Conservation (phyloP, 495 filamentous ascomycete species). For the Podospora bellae-mahoneyi region DNA sequence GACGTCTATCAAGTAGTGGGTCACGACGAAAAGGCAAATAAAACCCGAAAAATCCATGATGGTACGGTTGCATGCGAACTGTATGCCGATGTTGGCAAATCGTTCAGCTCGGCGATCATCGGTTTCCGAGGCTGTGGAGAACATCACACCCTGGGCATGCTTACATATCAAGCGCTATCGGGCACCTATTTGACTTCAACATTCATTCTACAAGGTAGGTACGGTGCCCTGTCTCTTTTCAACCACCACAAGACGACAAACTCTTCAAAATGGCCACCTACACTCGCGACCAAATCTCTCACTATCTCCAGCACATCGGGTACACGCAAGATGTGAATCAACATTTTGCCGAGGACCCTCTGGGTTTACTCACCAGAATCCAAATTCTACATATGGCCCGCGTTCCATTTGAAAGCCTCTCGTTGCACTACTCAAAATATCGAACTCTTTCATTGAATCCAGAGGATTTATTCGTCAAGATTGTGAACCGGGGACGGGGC, state of each 20-base stretch:
- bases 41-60: no score
- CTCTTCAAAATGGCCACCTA: constrained; percentile 24
- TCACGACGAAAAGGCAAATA: no score
- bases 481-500: constrained; percentile 52
- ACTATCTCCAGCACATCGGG: constrained; percentile 47
- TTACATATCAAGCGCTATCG: not conserved
- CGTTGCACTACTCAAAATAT: constrained; percentile 46
- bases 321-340: constrained; percentile 4
- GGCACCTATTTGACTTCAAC: not conserved
- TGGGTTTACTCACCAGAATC: constrained; percentile 39
- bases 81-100: no score
- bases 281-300: constrained; percentile 25
- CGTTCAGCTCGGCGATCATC: no score
- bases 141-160: no score
- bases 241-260: not conserved
- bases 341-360: constrained; percentile 12
- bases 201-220: not conserved
- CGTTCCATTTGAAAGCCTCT: constrained; percentile 71
- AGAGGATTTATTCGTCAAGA: constrained; percentile 59
- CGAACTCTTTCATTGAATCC: constrained; percentile 55
- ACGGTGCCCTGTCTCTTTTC: no score
- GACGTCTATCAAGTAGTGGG: no score
- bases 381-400: constrained; percentile 52
- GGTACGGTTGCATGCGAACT: no score
- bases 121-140: no score